These are phyloP conservation scores for Metschnikowia similis DNA, from an alignment of 805 yeast genomes.

Conservation along the genomic window DNA sequence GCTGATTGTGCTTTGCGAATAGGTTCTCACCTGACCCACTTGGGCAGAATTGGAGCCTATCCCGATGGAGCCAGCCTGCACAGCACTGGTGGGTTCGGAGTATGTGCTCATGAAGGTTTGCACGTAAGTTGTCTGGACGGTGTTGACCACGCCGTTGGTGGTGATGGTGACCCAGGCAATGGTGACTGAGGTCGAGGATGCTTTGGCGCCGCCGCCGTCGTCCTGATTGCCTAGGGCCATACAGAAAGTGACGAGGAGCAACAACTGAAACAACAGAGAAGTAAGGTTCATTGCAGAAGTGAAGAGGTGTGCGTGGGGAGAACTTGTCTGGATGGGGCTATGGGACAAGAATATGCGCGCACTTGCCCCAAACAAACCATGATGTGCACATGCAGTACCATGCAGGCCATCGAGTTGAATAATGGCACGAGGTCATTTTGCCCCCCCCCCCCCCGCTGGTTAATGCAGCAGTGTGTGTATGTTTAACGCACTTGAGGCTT, in stretches of 20 bases:
- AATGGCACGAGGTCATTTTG: not conserved
- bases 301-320: not conserved
- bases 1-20: slow-evolving; percentile 24
- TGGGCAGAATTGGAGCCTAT: slow-evolving; percentile 25
- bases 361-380: not conserved
- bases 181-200: slow-evolving; percentile 22
- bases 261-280: slow-evolving; percentile 2
- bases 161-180: slow-evolving; percentile 35
- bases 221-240: slow-evolving; percentile 9
- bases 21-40: slow-evolving; percentile 30
- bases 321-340: not conserved
- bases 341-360: not conserved
- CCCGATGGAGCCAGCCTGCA: slow-evolving; percentile 28
- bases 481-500: too few relatives aligned
- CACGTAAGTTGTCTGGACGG: slow-evolving; percentile 20
- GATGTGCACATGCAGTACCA: not conserved
- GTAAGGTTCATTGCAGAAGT: slow-evolving; percentile 9
- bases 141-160: slow-evolving; percentile 25
- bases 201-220: slow-evolving; percentile 6
- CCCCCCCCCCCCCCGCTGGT: too few relatives aligned
- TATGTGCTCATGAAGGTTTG: slow-evolving; percentile 27
- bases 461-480: too few relatives aligned
- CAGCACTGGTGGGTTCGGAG: slow-evolving; percentile 17
- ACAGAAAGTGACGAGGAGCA: slow-evolving; percentile 9
- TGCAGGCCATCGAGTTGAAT: not conserved